Percentiles rank a stretch among this genome's conserved stretches.
Evolutionary conservation across 768 basidiomycete species (phyloP).

Genomic region (Dendrothele bispora): DNA sequence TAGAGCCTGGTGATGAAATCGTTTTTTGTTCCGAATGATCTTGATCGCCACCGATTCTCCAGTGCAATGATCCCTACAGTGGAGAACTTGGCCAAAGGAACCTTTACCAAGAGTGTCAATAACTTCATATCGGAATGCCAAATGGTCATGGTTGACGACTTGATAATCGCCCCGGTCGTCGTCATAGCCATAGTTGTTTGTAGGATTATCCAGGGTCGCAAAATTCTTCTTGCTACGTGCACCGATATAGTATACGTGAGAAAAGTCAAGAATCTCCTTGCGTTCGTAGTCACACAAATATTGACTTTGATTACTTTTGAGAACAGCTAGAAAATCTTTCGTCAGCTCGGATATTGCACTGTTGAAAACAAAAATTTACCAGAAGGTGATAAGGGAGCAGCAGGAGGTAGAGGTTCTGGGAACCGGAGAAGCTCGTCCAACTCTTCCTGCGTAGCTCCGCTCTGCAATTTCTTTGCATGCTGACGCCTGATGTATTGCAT

Average conservation of each 20-base stretch:
- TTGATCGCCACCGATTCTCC: constrained; percentile 98
- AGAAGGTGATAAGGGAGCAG: constrained; percentile 60
- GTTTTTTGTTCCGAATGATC: constrained; percentile 98
- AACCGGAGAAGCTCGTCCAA: constrained; percentile 88
- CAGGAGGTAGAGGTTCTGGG: constrained; percentile 85
- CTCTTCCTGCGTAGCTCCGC: constrained; percentile 82
- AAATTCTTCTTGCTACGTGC: constrained; percentile 80
- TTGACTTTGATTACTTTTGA: constrained; percentile 65
- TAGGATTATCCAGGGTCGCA: constrained; percentile 67
- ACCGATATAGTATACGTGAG: constrained; percentile 81
- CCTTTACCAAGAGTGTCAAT: constrained; percentile 94
- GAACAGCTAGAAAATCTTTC: constrained; percentile 44
- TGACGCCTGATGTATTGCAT: constrained; percentile 88
- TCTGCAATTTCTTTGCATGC: constrained; percentile 82
- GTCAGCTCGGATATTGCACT: constrained; percentile 7
- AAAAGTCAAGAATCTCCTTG: constrained; percentile 88
- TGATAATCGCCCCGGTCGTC: constrained; percentile 98
- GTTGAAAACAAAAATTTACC: constrained; percentile 47
- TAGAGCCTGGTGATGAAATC: constrained; percentile 96
- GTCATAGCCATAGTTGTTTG: constrained; percentile 94
- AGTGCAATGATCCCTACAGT: constrained; percentile 93
- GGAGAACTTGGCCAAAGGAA: constrained; percentile 95
- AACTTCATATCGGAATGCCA: constrained; percentile 96
- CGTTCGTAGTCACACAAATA: constrained; percentile 86
- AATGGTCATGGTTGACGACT: constrained; percentile 86